These are phyloP conservation scores for Adansonia rubrostipa DNA, from an alignment of 441 rosid species.

Conservation along the genomic window DNA sequence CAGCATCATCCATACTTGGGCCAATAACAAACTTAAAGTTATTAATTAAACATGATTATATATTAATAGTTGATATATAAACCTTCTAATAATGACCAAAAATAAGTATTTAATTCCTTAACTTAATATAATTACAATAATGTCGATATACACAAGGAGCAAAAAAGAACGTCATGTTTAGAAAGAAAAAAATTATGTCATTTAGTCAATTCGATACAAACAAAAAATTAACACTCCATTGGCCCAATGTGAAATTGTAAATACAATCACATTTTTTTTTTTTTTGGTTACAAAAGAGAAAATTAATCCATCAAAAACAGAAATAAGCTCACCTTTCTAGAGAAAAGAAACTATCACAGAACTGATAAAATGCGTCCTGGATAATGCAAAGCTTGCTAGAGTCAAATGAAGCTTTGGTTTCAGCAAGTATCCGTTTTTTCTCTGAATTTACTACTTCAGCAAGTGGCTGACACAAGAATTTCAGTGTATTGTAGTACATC, in stretches of 20 bases:
- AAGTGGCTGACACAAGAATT: conserved; percentile 83
- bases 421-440: conserved; percentile 58
- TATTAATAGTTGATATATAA: neutral
- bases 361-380: conserved; percentile 63
- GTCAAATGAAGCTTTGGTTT: conserved; percentile 44
- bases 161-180: neutral
- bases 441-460: conserved; percentile 66
- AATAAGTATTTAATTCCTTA: conserved; percentile 4
- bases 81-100: conserved; percentile 16
- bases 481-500: conserved; percentile 61
- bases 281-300: conserved; percentile 24
- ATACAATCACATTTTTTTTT: neutral
- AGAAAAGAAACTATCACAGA: conserved; percentile 53
- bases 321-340: conserved; percentile 51
- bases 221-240: conserved; percentile 19
- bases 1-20: conserved; percentile 22
- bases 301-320: conserved; percentile 8
- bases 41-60: neutral
- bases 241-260: conserved; percentile 18
- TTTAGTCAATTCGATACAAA: conserved; percentile 2
- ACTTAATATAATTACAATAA: neutral
- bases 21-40: conserved; percentile 20
- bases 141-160: neutral
- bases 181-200: conserved; percentile 8
- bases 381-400: conserved; percentile 50